Conservation (phyloP, 257 asterid species). For the Petrea volubilis region DNA sequence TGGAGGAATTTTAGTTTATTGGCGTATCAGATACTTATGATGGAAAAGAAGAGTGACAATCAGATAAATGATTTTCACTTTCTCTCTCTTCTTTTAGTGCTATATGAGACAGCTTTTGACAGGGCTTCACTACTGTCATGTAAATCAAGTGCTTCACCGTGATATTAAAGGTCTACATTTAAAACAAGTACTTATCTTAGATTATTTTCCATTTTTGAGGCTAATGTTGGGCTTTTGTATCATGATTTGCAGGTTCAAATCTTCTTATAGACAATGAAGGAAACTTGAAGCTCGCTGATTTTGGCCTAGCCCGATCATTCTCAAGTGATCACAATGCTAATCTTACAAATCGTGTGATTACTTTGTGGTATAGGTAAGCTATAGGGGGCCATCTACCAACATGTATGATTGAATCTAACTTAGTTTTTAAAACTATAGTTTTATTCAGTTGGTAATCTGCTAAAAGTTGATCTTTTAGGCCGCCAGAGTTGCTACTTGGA, state of each 20-base stretch:
- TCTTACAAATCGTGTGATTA: conserved; percentile 89
- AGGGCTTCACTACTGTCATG: conserved; percentile 95
- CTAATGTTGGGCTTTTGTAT: conserved; percentile 14
- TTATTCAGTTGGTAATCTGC: conserved; percentile 13
- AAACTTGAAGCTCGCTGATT: conserved; percentile 87
- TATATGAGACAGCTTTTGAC: conserved; percentile 90
- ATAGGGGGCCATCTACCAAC: background rate
- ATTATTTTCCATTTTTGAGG: conserved; percentile 5
- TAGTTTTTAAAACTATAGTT: background rate
- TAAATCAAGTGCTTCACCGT: conserved; percentile 93
- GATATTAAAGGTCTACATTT: conserved; percentile 74
- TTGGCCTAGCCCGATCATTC: conserved; percentile 81
- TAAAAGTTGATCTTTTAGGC: conserved; percentile 43
- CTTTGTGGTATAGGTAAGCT: conserved; percentile 83
- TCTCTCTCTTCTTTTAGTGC: conserved; percentile 60
- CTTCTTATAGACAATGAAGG: conserved; percentile 85
- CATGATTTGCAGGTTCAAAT: conserved; percentile 67
- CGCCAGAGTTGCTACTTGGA: conserved; percentile 90
- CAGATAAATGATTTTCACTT: conserved; percentile 45
- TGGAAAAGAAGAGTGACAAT: conserved; percentile 46
- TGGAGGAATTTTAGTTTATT: conserved; percentile 20
- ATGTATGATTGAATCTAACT: background rate
- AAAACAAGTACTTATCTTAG: conserved; percentile 21
- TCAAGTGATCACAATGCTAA: conserved; percentile 80
- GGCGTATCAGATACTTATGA: conserved; percentile 37